These are phyloP conservation scores for Mallotus repandus DNA, from an alignment of 441 rosid species.

Conservation along the genomic window DNA sequence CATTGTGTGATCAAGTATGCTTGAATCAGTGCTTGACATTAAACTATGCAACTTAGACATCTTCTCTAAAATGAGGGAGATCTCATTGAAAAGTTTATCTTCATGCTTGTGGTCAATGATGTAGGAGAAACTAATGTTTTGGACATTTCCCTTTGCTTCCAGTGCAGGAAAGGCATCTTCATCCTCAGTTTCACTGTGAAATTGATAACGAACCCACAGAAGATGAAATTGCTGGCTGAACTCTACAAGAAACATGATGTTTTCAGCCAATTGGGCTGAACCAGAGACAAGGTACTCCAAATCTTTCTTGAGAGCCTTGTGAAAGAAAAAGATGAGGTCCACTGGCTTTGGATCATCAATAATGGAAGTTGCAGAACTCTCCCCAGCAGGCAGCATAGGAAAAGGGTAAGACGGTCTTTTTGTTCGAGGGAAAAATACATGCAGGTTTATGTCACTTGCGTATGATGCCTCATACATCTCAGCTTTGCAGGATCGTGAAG, in stretches of 20 bases:
- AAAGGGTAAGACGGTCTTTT: slow-evolving; percentile 28
- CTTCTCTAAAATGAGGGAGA: slow-evolving; percentile 62
- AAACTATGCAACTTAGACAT: slow-evolving; percentile 44
- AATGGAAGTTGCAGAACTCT: slow-evolving; percentile 31
- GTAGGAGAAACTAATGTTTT: slow-evolving; percentile 65
- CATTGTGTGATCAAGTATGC: slow-evolving; percentile 25
- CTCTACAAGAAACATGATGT: slow-evolving; percentile 50
- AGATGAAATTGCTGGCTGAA: slow-evolving; percentile 58
- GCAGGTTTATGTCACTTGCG: slow-evolving; percentile 51
- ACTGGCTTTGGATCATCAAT: slow-evolving; percentile 51
- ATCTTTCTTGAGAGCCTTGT: slow-evolving; percentile 81
- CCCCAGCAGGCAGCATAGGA: slow-evolving; percentile 36
- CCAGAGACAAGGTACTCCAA: slow-evolving; percentile 63
- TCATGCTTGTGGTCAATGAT: slow-evolving; percentile 74
- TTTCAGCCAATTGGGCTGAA: slow-evolving; percentile 54
- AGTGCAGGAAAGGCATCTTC: slow-evolving; percentile 86
- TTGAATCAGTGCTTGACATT: slow-evolving; percentile 30
- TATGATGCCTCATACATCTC: slow-evolving; percentile 40
- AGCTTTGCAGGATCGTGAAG: slow-evolving; percentile 26
- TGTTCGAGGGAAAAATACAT: slow-evolving; percentile 39
- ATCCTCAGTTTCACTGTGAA: slow-evolving; percentile 79
- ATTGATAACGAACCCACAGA: slow-evolving; percentile 51
- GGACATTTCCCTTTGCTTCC: slow-evolving; percentile 62
- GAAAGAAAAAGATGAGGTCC: slow-evolving; percentile 77
- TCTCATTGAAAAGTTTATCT: slow-evolving; percentile 44